A percentile compares a stretch with the other conserved stretches of the same genome.
phyloP scores from a whole-genome alignment of 768 basidiomycete genomes.

The Mycena crocata region DNA sequence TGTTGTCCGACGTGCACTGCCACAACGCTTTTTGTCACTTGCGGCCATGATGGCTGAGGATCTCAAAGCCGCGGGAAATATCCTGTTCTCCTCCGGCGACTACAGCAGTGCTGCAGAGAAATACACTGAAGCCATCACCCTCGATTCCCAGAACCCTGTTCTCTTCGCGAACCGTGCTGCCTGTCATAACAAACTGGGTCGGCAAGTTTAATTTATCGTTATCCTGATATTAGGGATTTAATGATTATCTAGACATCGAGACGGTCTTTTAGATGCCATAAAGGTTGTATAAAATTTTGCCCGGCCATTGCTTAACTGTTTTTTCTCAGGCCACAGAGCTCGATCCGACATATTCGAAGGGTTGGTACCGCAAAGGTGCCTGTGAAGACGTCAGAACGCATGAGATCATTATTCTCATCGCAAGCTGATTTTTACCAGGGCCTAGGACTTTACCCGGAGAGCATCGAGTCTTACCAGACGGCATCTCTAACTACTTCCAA shows the following conservation, averaged over 20 bases:
- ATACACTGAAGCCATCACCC: background rate
- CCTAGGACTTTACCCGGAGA: slow-evolving; percentile 32
- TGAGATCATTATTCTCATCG: background rate
- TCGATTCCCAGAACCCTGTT: background rate
- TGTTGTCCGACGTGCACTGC: too few relatives aligned
- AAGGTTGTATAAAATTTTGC: background rate
- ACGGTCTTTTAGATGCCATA: background rate
- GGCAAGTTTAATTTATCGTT: background rate
- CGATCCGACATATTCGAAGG: background rate
- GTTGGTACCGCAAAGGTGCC: background rate
- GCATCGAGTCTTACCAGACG: slow-evolving; percentile 37
- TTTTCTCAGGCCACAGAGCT: background rate
- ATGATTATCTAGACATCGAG: background rate
- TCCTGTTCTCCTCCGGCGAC: background rate
- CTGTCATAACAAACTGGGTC: background rate
- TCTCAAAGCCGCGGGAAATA: too few relatives aligned
- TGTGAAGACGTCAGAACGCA: background rate
- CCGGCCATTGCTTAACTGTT: too few relatives aligned
- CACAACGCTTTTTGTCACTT: too few relatives aligned
- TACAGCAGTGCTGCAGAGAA: background rate
- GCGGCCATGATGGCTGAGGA: too few relatives aligned
- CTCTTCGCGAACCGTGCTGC: background rate
- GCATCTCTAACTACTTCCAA: slow-evolving; percentile 7
- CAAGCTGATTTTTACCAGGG: slow-evolving; percentile 22
- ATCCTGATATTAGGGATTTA: background rate